These are phyloP conservation scores for Geotrichum macrosporum DNA, from an alignment of 1,139 yeast species.

Conservation along the genomic window DNA sequence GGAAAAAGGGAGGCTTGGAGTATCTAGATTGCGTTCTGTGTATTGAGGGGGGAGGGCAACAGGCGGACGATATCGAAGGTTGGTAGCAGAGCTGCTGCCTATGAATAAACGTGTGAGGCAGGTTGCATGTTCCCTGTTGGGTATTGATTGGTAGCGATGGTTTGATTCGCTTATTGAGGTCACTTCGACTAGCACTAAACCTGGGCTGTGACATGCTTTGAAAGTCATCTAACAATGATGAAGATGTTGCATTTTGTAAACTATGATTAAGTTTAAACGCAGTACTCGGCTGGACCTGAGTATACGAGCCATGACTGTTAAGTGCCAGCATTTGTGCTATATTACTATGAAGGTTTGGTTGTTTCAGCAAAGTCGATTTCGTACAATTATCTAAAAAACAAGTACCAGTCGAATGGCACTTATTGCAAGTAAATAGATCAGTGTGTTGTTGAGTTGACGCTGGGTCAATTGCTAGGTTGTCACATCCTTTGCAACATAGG, in stretches of 20 bases:
- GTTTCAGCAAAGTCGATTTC: background rate
- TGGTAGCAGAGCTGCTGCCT: no score
- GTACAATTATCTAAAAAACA: background rate
- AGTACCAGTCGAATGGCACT: background rate
- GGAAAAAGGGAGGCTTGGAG: background rate
- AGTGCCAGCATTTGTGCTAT: background rate
- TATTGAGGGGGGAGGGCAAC: background rate
- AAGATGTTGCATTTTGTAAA: background rate
- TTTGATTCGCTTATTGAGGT: background rate
- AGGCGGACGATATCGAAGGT: background rate
- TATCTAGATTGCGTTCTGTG: background rate
- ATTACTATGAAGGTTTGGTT: background rate
- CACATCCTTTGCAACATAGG: background rate
- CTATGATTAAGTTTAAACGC: no score
- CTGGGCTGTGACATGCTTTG: constrained; percentile 10
- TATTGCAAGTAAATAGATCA: background rate
- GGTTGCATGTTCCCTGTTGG: background rate
- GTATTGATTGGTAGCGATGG: background rate
- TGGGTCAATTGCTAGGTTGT: no score
- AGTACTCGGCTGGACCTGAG: no score
- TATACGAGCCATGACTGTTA: no score
- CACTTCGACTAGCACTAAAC: constrained; percentile 8
- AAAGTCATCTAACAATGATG: background rate
- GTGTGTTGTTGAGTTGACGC: no score
- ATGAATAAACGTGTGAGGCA: background rate